Evolutionary conservation across 805 yeast species (phyloP).

Genomic region (Pichia nanzhaoensis): DNA sequence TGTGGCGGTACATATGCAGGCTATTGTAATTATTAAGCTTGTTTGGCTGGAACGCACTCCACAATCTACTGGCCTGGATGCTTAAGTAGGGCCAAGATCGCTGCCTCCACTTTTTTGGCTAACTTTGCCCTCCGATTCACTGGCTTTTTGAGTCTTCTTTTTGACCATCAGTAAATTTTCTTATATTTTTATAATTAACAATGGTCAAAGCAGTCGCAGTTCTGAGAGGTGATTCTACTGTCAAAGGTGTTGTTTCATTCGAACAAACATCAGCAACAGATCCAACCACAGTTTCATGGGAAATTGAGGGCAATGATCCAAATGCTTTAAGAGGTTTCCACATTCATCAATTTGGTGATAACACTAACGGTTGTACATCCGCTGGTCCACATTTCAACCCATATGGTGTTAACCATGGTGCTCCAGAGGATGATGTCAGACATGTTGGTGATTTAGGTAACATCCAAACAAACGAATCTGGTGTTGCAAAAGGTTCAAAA

Average conservation of each 20-base stretch:
- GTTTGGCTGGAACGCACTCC: no score
- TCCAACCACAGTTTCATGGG: constrained; percentile 84
- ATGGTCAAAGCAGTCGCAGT: constrained; percentile 64
- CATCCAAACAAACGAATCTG: constrained; percentile 76
- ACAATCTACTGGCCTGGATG: not conserved
- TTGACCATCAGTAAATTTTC: not conserved
- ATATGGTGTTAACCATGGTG: constrained; percentile 82
- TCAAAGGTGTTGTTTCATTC: constrained; percentile 79
- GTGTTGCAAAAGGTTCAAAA: constrained; percentile 87
- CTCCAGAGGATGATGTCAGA: constrained; percentile 72
- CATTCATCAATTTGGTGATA: constrained; percentile 96
- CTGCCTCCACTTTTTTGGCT: no score
- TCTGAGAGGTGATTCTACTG: constrained; percentile 89
- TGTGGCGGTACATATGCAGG: no score
- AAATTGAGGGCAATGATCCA: constrained; percentile 82
- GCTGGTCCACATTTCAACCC: constrained; percentile 99
- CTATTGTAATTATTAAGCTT: no score
- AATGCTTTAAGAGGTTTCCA: constrained; percentile 96
- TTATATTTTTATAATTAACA: not conserved
- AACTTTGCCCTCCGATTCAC: no score
- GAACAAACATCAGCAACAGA: constrained; percentile 75
- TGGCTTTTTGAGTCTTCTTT: not conserved
- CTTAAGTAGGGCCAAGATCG: no score
- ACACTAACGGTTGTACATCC: constrained; percentile 97
- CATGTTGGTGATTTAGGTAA: constrained; percentile 98